Percentiles rank a stretch among this genome's conserved stretches.
Conservation (phyloP, 2,329 filamentous ascomycete species). For the Aspergillus caelatus region DNA sequence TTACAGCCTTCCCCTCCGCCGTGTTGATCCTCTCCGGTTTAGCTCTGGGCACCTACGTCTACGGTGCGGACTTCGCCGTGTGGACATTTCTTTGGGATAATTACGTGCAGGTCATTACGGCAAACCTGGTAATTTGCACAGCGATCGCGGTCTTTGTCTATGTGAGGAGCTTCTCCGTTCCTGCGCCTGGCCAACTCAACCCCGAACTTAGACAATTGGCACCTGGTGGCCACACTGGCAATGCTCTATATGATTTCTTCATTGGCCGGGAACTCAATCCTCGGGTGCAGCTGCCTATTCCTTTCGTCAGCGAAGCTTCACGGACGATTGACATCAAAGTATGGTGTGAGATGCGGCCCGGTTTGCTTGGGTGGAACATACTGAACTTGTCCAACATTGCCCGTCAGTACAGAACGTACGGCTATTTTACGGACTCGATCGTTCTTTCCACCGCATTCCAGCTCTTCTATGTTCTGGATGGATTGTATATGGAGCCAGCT, state of each 20-base stretch:
- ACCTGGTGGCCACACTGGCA: slow-evolving; percentile 78
- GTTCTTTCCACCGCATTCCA: slow-evolving; percentile 77
- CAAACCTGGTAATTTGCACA: slow-evolving; percentile 77
- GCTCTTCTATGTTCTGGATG: slow-evolving; percentile 80
- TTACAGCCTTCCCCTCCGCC: slow-evolving; percentile 72
- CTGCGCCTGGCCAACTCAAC: slow-evolving; percentile 63
- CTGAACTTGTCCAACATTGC: slow-evolving; percentile 82
- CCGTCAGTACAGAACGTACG: slow-evolving; percentile 84
- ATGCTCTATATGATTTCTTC: slow-evolving; percentile 92
- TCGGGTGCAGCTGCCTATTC: slow-evolving; percentile 67
- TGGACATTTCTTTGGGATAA: slow-evolving; percentile 95
- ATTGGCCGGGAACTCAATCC: slow-evolving; percentile 96
- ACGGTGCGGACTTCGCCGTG: slow-evolving; percentile 80
- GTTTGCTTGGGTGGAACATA: slow-evolving; percentile 85
- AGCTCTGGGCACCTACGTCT: slow-evolving; percentile 71
- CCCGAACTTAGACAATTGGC: slow-evolving; percentile 75
- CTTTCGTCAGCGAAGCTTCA: slow-evolving; percentile 65
- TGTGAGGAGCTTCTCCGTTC: slow-evolving; percentile 77
- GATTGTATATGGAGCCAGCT: slow-evolving; percentile 82
- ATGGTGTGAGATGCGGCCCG: slow-evolving; percentile 88
- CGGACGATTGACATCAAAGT: slow-evolving; percentile 83
- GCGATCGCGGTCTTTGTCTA: slow-evolving; percentile 78
- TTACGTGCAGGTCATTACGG: slow-evolving; percentile 81
- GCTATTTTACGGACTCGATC: slow-evolving; percentile 83
- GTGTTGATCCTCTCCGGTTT: slow-evolving; percentile 71